These are phyloP conservation scores for Nannizziopsis arthrosporioides DNA, from an alignment of 2,329 filamentous ascomycete species.

Conservation along the genomic window DNA sequence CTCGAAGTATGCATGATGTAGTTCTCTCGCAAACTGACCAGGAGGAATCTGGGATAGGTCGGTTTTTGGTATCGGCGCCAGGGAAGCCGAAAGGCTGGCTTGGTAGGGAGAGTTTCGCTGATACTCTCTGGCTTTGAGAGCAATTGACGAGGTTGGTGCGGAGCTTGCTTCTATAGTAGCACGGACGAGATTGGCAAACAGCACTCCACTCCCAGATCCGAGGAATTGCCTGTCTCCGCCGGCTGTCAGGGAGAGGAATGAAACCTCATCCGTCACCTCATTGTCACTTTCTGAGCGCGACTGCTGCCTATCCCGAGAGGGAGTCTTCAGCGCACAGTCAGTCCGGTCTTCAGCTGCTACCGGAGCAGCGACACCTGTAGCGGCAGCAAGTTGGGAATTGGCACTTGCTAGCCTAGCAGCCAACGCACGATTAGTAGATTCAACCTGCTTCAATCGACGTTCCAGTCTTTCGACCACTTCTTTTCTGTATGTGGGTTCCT, in stretches of 20 bases:
- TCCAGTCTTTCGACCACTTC: slow-evolving; percentile 29
- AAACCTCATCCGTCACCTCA: slow-evolving; percentile 35
- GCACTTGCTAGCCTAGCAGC: slow-evolving; percentile 12
- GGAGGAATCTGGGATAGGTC: slow-evolving; percentile 21
- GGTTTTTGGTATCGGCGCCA: slow-evolving; percentile 14
- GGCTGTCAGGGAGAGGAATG: slow-evolving; percentile 33
- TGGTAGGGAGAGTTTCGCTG: slow-evolving; percentile 9
- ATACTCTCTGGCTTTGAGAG: slow-evolving; percentile 5
- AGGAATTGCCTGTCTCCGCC: slow-evolving; percentile 36
- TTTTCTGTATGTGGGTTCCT: slow-evolving; percentile 24
- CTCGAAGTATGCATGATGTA: slow-evolving; percentile 34
- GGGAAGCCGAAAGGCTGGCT: slow-evolving; percentile 10
- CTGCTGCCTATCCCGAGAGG: slow-evolving; percentile 4
- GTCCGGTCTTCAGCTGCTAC: not conserved
- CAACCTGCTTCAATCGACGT: slow-evolving; percentile 20
- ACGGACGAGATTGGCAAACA: slow-evolving; percentile 34
- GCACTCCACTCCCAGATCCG: slow-evolving; percentile 25
- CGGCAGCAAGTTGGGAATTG: slow-evolving; percentile 8
- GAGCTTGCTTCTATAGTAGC: slow-evolving; percentile 16
- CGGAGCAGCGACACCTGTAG: not conserved
- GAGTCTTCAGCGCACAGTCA: not conserved
- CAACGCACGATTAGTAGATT: slow-evolving; percentile 14
- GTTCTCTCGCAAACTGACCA: slow-evolving; percentile 26
- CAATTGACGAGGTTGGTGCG: slow-evolving; percentile 12
- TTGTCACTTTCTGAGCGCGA: slow-evolving; percentile 13